These are phyloP conservation scores for Fraxinus sp. DNA, from an alignment of 305 asterid species.

Conservation along the genomic window DNA sequence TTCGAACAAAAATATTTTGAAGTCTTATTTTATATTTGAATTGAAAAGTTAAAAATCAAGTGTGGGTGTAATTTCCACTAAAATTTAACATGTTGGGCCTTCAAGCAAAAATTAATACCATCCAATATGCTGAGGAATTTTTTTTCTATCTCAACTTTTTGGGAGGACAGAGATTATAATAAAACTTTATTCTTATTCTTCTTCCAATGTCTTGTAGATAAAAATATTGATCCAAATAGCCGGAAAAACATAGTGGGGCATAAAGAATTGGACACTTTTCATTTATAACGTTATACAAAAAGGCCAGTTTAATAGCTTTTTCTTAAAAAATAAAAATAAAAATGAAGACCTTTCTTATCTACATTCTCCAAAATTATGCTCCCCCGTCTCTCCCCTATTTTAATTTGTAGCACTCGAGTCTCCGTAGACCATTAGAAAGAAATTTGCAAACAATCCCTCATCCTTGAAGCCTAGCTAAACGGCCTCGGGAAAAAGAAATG, in stretches of 20 bases:
- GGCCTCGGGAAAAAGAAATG: background rate
- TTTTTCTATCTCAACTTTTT: background rate
- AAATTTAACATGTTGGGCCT: background rate
- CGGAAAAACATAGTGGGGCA: background rate
- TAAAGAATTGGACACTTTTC: background rate
- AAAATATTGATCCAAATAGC: background rate
- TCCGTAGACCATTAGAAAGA: background rate
- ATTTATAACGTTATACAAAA: background rate
- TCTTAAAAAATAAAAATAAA: background rate
- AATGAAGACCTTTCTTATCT: background rate
- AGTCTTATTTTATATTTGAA: no score
- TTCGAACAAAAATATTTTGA: background rate
- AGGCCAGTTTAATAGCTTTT: background rate
- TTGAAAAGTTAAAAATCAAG: background rate
- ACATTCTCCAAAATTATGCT: background rate
- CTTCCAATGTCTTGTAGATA: background rate
- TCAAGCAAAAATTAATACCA: background rate
- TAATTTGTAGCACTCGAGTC: background rate
- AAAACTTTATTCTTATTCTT: conserved; percentile 33
- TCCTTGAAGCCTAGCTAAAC: background rate
- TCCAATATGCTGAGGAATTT: background rate
- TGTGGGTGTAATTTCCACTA: background rate
- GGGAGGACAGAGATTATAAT: background rate
- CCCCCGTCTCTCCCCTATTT: background rate
- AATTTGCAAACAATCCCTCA: background rate